phyloP scores from a whole-genome alignment of 345 rosid species.

The Alliaria petiolata region DNA sequence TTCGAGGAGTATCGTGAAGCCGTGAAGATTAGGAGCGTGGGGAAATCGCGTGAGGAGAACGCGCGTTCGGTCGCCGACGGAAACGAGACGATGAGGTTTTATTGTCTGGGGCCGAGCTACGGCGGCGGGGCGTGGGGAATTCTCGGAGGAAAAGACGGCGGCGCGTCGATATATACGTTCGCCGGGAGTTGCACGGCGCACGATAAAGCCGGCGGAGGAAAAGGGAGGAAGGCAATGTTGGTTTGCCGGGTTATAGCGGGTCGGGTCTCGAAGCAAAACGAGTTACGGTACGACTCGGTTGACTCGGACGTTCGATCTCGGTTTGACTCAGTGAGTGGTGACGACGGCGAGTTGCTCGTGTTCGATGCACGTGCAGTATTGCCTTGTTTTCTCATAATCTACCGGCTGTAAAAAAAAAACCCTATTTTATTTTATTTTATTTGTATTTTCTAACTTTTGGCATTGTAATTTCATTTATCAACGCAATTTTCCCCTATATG shows the following conservation, averaged over 20 bases:
- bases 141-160: constrained; percentile 32
- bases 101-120: constrained; percentile 64
- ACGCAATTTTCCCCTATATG: constrained; percentile 25
- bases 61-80: constrained; percentile 92
- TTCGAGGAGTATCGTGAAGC: constrained; percentile 89
- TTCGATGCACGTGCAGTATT: constrained; percentile 84
- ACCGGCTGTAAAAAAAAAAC: constrained; percentile 57
- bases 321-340: constrained; percentile 88
- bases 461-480: constrained; percentile 43
- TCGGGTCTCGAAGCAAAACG: constrained; percentile 55
- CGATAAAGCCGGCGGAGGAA: constrained; percentile 77
- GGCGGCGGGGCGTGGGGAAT: constrained; percentile 35
- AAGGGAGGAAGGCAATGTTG: constrained; percentile 87
- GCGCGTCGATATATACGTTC: constrained; percentile 61
- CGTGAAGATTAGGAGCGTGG: constrained; percentile 56
- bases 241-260: constrained; percentile 94
- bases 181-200: constrained; percentile 81
- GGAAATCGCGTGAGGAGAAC: constrained; percentile 55
- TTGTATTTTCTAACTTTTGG: not conserved
- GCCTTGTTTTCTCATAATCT: constrained; percentile 94
- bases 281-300: constrained; percentile 43
- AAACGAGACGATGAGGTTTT: constrained; percentile 95
- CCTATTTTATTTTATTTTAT: not conserved
- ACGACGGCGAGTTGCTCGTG: constrained; percentile 76
- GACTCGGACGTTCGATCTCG: constrained; percentile 42